Percentiles rank a stretch among this genome's conserved stretches.
Evolutionary conservation across 305 asterid species (phyloP).

Genomic region (Fraxinus baroniana): DNA sequence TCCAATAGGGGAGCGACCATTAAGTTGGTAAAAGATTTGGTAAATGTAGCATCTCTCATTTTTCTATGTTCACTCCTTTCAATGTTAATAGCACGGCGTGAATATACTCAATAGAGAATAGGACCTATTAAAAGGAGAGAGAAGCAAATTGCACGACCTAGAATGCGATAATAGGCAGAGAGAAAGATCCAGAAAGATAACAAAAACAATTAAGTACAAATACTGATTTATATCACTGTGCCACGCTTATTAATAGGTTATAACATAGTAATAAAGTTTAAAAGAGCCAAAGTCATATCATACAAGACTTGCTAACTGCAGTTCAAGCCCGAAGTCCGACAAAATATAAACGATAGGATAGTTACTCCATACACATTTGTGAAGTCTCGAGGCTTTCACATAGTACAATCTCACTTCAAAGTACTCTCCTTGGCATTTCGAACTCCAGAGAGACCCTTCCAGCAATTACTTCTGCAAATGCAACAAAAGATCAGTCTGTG

Average conservation of each 20-base stretch:
- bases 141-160: background rate
- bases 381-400: background rate
- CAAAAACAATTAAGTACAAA: background rate
- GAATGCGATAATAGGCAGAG: background rate
- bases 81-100: background rate
- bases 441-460: background rate
- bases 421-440: background rate
- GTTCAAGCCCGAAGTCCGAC: background rate
- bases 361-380: background rate
- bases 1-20: too few relatives aligned
- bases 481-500: background rate
- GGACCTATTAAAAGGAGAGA: background rate
- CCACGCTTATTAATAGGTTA: background rate
- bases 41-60: too few relatives aligned
- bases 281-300: background rate
- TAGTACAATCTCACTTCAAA: background rate
- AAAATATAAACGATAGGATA: background rate
- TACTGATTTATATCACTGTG: background rate
- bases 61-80: background rate
- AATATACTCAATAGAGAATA: background rate
- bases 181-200: background rate
- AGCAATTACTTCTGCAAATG: constrained; percentile 22
- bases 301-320: constrained; percentile 5
- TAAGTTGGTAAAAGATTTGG: too few relatives aligned
- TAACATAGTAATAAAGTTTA: background rate